Evolutionary conservation across 2,329 filamentous ascomycete genomes (phyloP), one percentile per base, ranked within the genome.

Genomic region (Clarireedia homoeocarpa): DNA sequence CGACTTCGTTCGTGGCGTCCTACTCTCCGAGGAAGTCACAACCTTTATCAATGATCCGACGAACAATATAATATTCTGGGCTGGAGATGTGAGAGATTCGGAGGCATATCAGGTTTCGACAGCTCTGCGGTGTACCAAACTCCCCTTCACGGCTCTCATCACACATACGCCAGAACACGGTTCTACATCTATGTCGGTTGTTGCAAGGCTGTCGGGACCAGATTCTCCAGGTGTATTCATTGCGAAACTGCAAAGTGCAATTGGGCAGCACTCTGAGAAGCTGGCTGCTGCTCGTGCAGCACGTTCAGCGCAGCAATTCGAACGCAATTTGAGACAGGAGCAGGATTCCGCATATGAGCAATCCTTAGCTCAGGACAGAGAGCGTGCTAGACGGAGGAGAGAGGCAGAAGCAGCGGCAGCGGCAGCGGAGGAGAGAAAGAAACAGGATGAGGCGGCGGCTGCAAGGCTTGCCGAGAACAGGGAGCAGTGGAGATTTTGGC

Each of bases 331-430:
- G 36, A 82, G 91, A n/a, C 82, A 87, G 59, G 84, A 96, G 70
- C 94, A 99, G 70, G 91, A 97, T 69, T 88, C 83, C 9, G 94
- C 94, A 0, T 99, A 99, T 70, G 91, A 99, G 72, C 83, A 91
- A 59, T 95, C 89, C 0, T 76, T 99, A 30, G 92, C 91, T 9
- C 83, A 85, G 58, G 94, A 99, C 71, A 80, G 91, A 40, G 91
- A 96, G 70, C 85, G 92, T 20, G 88, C 89, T 0, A 79, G 88
- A 34, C 82, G 86, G 69, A 83, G 82, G 68, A 81, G 81, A 50
- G 91, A 95, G 69, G 90, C 87, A 2, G 89, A 89, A 56, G 81
- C 81, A 20, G 81, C 81, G 0, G 88, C 86, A 17, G 81, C 80
- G 27, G 85, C 85, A 61, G 86, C 83, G 12, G 82, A 85, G 62